Evolutionary conservation across 140 eudicot genomes (phyloP), one percentile per base, ranked within the genome.

Genomic region (Ambrosia hybrid): DNA sequence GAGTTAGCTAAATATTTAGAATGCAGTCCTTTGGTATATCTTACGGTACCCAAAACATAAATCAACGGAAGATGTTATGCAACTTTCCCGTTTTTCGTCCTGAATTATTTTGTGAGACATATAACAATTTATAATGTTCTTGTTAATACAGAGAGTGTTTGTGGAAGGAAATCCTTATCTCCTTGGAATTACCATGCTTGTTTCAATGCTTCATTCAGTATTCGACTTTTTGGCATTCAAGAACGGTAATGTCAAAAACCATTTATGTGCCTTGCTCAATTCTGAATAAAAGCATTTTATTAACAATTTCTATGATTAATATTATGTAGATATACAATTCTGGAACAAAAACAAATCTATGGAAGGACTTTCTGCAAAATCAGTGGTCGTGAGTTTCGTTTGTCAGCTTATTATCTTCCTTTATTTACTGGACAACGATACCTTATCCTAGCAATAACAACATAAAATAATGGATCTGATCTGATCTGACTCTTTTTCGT

Each of bases 191-290:
- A 92, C 98, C 62, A 92, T 92, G 98, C 76, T 80, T 72, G 98
- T 92, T 65, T 92, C 98, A 48, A 52, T 89, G 52, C 84, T 92
- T 52, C 98, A 89, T 80, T 92, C 98, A 0, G 82, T 92, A 21
- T 92, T 92, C 14, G 98, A 92, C 91, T 92, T 92, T 73, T 75
- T 92, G 88, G 98, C 98, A 36, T 92, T 92, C 82, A 92, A 92
- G 80, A 92, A 92, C 56, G 98, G 98, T 92, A 81, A 83, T 10
- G n/a, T 57, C 71, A 52, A 41, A 26, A 4, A 30, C 14, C 39
- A 13, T 36, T 3, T 58, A 15, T 16, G 5, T 68, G 9, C 30
- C 12, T 14, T 70, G n/a, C 0, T 61, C 16, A 21, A 57, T 76
- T 62, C 48, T 15, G 51, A 7, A 53, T 53, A 56, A 38, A 51